A percentile compares a stretch with the other conserved stretches of the same genome.
These are phyloP conservation scores for Diaporthe australafricana DNA, from an alignment of 2,329 filamentous ascomycete genomes.

Conservation along the genomic window DNA sequence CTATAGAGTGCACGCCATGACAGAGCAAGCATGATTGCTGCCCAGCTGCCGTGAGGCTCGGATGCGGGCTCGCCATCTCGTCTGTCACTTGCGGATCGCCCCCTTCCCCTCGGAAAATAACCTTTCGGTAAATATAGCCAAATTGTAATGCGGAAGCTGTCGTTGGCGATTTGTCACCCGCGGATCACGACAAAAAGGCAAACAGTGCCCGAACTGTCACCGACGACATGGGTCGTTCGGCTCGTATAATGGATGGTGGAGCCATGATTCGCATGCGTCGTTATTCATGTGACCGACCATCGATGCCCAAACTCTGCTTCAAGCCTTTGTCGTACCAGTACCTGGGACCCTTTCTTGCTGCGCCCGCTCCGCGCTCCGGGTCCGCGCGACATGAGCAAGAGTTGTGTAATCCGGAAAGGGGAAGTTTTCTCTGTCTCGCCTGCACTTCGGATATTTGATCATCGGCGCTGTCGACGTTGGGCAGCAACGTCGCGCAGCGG, in stretches of 20 bases:
- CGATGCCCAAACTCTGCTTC: background rate
- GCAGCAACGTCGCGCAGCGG: conserved; percentile 21
- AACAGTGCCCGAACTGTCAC: background rate
- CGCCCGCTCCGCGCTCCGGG: background rate
- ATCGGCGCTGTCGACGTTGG: background rate
- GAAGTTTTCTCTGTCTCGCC: background rate
- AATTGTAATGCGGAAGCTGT: background rate
- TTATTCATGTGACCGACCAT: conserved; percentile 15
- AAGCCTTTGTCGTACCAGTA: background rate
- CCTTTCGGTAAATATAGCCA: conserved; percentile 7
- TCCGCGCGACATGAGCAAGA: background rate
- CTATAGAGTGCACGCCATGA: background rate
- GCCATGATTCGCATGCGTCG: conserved; percentile 7
- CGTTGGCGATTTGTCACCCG: background rate
- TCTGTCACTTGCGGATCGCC: background rate
- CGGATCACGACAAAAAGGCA: background rate
- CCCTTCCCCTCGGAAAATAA: background rate
- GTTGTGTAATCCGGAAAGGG: background rate
- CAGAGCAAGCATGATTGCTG: background rate
- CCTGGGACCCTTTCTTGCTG: background rate
- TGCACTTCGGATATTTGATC: conserved; percentile 13
- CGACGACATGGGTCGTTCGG: background rate
- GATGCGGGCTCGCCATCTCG: background rate
- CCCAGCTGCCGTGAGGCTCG: background rate
- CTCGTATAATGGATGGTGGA: background rate